These are phyloP conservation scores for Aspergillus fischeri DNA, from an alignment of 2,329 filamentous ascomycete genomes.

Conservation along the genomic window DNA sequence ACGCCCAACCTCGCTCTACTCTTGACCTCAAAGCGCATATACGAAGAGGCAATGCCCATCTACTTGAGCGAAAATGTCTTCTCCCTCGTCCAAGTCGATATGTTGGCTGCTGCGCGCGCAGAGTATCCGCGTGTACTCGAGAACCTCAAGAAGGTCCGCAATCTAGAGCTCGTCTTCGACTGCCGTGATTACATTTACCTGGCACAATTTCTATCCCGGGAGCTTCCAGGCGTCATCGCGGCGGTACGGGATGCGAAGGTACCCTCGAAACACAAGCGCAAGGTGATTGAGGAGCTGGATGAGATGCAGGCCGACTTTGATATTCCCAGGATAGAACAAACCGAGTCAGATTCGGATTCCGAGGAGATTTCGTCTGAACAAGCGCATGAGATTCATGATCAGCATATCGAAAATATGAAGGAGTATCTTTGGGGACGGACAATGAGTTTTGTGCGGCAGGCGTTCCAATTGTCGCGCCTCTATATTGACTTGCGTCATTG, in stretches of 20 bases:
- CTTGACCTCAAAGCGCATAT: conserved; percentile 11
- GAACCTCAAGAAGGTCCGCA: conserved; percentile 13
- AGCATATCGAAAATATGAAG: conserved; percentile 13
- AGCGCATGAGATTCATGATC: conserved; percentile 4
- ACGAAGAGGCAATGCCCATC: conserved; percentile 15
- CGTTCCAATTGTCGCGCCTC: conserved; percentile 12
- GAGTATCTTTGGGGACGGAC: conserved; percentile 21
- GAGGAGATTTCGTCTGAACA: neutral
- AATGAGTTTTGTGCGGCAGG: conserved; percentile 19
- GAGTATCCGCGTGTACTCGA: conserved; percentile 8
- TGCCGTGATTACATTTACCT: conserved; percentile 16
- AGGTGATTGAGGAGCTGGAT: neutral
- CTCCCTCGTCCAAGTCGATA: conserved; percentile 16
- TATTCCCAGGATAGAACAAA: neutral
- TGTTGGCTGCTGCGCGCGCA: conserved; percentile 7
- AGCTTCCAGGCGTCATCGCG: neutral
- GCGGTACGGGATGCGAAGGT: neutral
- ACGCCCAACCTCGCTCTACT: conserved; percentile 15
- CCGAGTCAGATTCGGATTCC: neutral
- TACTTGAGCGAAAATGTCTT: conserved; percentile 21
- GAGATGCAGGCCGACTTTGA: neutral
- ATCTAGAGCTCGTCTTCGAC: conserved; percentile 18
- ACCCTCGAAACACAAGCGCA: neutral
- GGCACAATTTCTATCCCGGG: conserved; percentile 1
- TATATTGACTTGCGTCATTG: conserved; percentile 16